Conservation (phyloP, 192 early-diverging fungal genomes). For the Umbelopsis ramanniana region DNA sequence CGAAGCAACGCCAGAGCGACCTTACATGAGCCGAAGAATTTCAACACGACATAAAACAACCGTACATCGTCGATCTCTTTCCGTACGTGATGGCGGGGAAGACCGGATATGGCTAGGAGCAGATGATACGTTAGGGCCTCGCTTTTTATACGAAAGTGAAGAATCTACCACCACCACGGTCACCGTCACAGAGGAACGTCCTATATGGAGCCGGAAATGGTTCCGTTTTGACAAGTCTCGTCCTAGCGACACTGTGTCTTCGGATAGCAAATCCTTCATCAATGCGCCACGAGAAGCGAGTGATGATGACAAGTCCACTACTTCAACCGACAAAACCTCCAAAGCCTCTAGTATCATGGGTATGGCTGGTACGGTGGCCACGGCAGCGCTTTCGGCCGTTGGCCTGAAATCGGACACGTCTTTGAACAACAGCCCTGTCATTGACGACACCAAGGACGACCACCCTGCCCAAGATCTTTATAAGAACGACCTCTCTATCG, state of each 20-base stretch:
- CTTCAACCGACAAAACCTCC: not conserved
- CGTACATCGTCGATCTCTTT: not conserved
- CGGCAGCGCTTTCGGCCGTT: constrained; percentile 21
- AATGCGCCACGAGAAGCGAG: not conserved
- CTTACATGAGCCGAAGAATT: constrained; percentile 14
- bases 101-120: constrained; percentile 7
- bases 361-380: constrained; percentile 30
- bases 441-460: not conserved
- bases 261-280: not conserved
- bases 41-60: not conserved
- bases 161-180: not conserved
- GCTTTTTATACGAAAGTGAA: constrained; percentile 12
- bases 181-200: not conserved
- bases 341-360: constrained; percentile 19
- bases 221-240: not conserved
- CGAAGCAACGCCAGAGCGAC: not conserved
- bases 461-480: too few relatives aligned
- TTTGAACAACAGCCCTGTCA: not conserved
- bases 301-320: not conserved
- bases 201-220: constrained; percentile 16
- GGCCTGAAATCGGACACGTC: not conserved
- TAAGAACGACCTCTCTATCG: too few relatives aligned
- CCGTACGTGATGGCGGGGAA: not conserved
- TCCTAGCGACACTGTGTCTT: not conserved
- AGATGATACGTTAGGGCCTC: constrained; percentile 2